A percentile compares a stretch with the other conserved stretches of the same genome.
phyloP scores from a whole-genome alignment of 2,329 filamentous ascomycete genomes.

The Neofusicoccum laricinum region DNA sequence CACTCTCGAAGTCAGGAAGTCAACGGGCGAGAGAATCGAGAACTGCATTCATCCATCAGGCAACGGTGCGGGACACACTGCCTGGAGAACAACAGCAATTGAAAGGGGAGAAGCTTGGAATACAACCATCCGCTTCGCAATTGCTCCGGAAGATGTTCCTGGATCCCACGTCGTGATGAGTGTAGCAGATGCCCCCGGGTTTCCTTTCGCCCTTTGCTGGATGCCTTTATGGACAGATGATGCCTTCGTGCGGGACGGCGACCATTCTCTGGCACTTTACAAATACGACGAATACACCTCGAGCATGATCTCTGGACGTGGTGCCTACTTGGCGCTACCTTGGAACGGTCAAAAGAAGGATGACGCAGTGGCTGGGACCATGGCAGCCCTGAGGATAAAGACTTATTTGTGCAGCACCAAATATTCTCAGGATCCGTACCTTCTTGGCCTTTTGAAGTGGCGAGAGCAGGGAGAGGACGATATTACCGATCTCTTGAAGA shows the following conservation, averaged over 20 bases:
- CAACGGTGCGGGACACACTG: constrained; percentile 73
- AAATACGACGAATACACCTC: constrained; percentile 89
- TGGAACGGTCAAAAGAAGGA: constrained; percentile 78
- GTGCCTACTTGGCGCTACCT: constrained; percentile 80
- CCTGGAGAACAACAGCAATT: constrained; percentile 81
- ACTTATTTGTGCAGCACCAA: constrained; percentile 92
- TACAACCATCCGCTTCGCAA: constrained; percentile 77
- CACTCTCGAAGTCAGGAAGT: constrained; percentile 80
- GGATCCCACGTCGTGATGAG: constrained; percentile 86
- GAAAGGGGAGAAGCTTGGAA: constrained; percentile 82
- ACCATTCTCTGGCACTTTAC: constrained; percentile 79
- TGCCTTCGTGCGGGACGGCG: constrained; percentile 83
- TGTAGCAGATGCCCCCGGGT: constrained; percentile 78
- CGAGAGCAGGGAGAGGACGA: constrained; percentile 70
- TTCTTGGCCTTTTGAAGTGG: constrained; percentile 85
- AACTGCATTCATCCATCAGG: constrained; percentile 84
- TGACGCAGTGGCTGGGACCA: constrained; percentile 68
- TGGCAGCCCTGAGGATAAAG: constrained; percentile 74
- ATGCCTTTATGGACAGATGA: constrained; percentile 91
- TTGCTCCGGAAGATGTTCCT: constrained; percentile 76
- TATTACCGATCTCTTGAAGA: constrained; percentile 70
- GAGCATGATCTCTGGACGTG: constrained; percentile 68
- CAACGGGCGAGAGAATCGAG: constrained; percentile 77
- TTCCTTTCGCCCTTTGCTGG: constrained; percentile 88
- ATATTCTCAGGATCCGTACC: constrained; percentile 86